Evolutionary conservation across 345 rosid species (phyloP).

Genomic region (Sonneratia caseolaris): DNA sequence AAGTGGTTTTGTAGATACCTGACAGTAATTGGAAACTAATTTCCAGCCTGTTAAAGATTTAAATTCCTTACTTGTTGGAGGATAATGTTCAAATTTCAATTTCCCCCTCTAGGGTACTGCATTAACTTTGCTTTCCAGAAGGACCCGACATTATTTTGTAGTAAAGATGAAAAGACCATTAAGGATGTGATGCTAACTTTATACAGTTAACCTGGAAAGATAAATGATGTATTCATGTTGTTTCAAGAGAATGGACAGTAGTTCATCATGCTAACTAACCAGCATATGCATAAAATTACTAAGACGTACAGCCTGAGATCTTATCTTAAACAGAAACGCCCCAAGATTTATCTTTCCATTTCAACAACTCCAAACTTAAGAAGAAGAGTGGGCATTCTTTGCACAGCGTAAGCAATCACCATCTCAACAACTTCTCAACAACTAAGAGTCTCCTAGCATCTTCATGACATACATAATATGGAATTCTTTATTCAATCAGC

Average conservation of each 20-base stretch:
- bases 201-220: too few relatives aligned
- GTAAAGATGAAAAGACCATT: neutral
- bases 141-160: neutral
- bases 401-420: neutral
- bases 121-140: too few relatives aligned
- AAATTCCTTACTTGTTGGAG: neutral
- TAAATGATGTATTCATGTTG: too few relatives aligned
- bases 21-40: neutral
- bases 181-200: neutral
- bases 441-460: neutral
- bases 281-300: too few relatives aligned
- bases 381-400: neutral
- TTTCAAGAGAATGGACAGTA: too few relatives aligned
- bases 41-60: neutral
- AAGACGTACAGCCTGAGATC: neutral
- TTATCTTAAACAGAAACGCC: neutral
- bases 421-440: too few relatives aligned
- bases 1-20: neutral
- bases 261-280: too few relatives aligned
- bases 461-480: neutral
- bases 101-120: neutral
- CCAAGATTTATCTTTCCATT: neutral
- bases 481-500: neutral
- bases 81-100: neutral
- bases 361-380: neutral